Conservation (phyloP, 2,329 filamentous ascomycete genomes). For the Pseudopyrenochaeta lycopersici region DNA sequence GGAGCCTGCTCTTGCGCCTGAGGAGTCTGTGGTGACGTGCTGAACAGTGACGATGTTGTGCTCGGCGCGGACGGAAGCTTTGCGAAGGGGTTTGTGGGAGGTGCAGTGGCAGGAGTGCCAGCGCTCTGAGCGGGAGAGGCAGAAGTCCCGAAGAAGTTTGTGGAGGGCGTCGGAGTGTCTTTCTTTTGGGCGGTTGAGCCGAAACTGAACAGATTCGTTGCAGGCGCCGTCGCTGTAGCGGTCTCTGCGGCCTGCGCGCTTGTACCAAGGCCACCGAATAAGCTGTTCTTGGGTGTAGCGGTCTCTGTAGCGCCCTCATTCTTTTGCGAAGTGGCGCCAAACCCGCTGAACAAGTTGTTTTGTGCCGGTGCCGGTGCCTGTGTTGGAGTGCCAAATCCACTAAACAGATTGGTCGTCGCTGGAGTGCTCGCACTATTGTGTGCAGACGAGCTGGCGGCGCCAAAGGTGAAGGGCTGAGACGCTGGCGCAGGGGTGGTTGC, state of each 20-base stretch:
- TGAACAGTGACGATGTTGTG: slow-evolving; percentile 13
- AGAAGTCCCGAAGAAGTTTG: slow-evolving; percentile 21
- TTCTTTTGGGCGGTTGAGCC: slow-evolving; percentile 18
- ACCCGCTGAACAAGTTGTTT: slow-evolving; percentile 24
- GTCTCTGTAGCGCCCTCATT: slow-evolving; percentile 10
- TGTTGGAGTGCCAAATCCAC: slow-evolving; percentile 17
- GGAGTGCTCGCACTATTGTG: slow-evolving; percentile 19
- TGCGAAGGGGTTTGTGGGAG: slow-evolving; percentile 25
- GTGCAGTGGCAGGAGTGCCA: slow-evolving; percentile 13
- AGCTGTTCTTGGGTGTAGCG: slow-evolving; percentile 12
- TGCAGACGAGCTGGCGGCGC: slow-evolving; percentile 20
- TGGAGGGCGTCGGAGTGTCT: slow-evolving; percentile 15
- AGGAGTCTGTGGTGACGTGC: slow-evolving; percentile 15
- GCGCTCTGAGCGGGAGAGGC: slow-evolving; percentile 7
- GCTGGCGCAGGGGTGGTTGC: slow-evolving; percentile 23
- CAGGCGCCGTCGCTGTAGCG: slow-evolving; percentile 18
- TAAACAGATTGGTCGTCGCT: slow-evolving; percentile 22
- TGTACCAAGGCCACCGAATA: slow-evolving; percentile 22
- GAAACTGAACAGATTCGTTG: slow-evolving; percentile 24
- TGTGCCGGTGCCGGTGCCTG: slow-evolving; percentile 19
- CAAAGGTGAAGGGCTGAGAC: slow-evolving; percentile 26
- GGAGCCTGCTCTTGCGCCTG: slow-evolving; percentile 18
- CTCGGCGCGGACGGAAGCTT: slow-evolving; percentile 14
- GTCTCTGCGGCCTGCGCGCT: slow-evolving; percentile 17
- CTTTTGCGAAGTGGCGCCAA: slow-evolving; percentile 24